Percentiles rank a stretch among this genome's conserved stretches.
phyloP scores from a whole-genome alignment of 768 basidiomycete genomes.

The Phlebiopsis gigantea region DNA sequence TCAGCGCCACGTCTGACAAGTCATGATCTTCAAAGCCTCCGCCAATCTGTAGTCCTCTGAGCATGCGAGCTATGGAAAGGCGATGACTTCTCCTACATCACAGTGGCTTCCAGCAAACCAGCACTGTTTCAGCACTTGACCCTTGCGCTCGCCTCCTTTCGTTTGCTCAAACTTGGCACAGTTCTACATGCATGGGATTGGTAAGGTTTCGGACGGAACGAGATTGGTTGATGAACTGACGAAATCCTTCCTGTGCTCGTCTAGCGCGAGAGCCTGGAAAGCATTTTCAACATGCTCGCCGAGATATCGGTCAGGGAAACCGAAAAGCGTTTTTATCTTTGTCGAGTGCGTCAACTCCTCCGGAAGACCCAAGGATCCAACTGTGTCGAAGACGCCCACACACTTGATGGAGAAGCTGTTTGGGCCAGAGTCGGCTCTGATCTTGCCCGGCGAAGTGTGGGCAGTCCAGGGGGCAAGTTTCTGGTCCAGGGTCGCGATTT shows the following conservation, averaged over 20 bases:
- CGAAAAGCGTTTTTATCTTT: constrained; percentile 49
- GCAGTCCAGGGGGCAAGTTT: constrained; percentile 51
- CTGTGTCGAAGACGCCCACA: constrained; percentile 74
- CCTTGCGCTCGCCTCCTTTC: constrained; percentile 42
- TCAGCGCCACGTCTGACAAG: constrained; percentile 56
- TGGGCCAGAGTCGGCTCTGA: constrained; percentile 41
- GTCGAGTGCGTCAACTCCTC: constrained; percentile 51
- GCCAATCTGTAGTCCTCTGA: constrained; percentile 43
- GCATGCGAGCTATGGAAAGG: background rate
- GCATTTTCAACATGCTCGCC: constrained; percentile 61
- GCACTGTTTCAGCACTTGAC: constrained; percentile 63
- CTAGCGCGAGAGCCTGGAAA: constrained; percentile 65
- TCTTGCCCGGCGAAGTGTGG: constrained; percentile 46
- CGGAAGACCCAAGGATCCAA: constrained; percentile 67
- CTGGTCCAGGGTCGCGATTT: constrained; percentile 33
- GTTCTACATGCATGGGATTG: constrained; percentile 32
- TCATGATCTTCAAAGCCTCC: constrained; percentile 69
- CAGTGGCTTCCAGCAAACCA: constrained; percentile 62
- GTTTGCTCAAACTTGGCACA: constrained; percentile 63
- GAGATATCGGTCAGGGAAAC: constrained; percentile 54
- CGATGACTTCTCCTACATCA: constrained; percentile 27
- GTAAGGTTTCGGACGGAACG: background rate
- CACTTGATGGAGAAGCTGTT: constrained; percentile 64
- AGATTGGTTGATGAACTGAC: constrained; percentile 32
- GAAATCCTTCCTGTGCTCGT: constrained; percentile 65